A percentile compares a stretch with the other conserved stretches of the same genome.
These are phyloP conservation scores for Phytophthora foliorum DNA, from an alignment of 352 stramenopile species.

Conservation along the genomic window DNA sequence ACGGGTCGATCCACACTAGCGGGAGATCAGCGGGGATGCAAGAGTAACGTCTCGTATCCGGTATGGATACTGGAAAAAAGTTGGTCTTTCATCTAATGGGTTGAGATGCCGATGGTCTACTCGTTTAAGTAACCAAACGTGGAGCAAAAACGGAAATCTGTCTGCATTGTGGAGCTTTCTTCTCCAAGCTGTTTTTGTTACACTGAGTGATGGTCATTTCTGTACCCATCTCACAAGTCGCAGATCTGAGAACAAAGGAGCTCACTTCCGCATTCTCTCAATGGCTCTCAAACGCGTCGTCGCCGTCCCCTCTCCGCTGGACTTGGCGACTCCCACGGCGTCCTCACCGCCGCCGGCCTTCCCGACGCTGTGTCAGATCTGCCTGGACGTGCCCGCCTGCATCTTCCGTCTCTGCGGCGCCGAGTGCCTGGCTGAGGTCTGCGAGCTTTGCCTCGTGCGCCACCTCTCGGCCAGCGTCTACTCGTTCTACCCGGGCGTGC, in stretches of 20 bases:
- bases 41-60: too few relatives aligned
- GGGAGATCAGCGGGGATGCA: too few relatives aligned
- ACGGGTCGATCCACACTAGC: too few relatives aligned
- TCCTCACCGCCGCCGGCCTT: conserved; percentile 20
- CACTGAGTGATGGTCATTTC: conserved; percentile 1
- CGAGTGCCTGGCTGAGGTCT: conserved; percentile 54
- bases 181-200: too few relatives aligned
- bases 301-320: conserved; percentile 11
- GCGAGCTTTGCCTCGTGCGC: conserved; percentile 56
- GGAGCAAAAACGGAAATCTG: too few relatives aligned
- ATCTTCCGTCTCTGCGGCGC: conserved; percentile 53
- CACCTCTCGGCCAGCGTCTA: conserved; percentile 63
- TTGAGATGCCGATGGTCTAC: too few relatives aligned
- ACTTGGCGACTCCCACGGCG: conserved; percentile 4
- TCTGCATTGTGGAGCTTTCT: too few relatives aligned
- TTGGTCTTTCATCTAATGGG: too few relatives aligned
- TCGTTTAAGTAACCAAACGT: too few relatives aligned
- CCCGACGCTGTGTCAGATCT: conserved; percentile 66
- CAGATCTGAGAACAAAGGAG: neutral
- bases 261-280: neutral
- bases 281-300: conserved; percentile 6
- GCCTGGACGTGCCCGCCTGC: conserved; percentile 55
- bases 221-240: conserved; percentile 4
- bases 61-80: too few relatives aligned
- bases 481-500: conserved; percentile 65